phyloP scores from a whole-genome alignment of 73 alveolate species.

The Tetrahymena thermophila region DNA sequence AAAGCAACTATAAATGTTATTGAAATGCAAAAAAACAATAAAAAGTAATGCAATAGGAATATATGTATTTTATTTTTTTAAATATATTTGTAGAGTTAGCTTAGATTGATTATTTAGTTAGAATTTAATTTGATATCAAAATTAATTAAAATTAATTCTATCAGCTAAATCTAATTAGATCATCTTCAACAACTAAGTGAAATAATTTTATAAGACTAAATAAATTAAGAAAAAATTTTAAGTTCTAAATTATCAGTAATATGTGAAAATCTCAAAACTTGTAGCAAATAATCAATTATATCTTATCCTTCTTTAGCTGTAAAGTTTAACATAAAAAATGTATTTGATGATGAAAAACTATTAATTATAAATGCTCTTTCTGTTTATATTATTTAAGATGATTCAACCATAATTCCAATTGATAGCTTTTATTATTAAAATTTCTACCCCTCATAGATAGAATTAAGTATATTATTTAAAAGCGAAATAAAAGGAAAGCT shows the following conservation, averaged over 20 bases:
- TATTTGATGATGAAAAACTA: background rate
- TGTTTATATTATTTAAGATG: background rate
- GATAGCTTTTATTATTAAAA: background rate
- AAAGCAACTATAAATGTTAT: too few relatives aligned
- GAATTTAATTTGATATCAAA: background rate
- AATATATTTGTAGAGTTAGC: too few relatives aligned
- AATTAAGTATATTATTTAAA: too few relatives aligned
- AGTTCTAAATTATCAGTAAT: background rate
- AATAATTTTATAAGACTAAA: background rate
- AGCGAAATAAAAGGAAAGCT: background rate
- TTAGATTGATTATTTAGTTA: background rate
- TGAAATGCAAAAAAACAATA: too few relatives aligned
- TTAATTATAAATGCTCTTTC: background rate
- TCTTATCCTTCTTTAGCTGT: background rate
- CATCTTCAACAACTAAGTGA: too few relatives aligned
- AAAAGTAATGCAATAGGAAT: background rate
- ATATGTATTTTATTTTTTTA: too few relatives aligned
- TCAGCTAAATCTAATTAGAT: background rate
- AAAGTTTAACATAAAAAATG: too few relatives aligned
- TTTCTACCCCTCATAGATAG: background rate
- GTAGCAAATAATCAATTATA: background rate
- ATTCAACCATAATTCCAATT: background rate
- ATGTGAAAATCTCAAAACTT: background rate
- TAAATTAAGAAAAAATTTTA: background rate
- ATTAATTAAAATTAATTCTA: background rate